phyloP scores from a whole-genome alignment of 2,329 filamentous ascomycete genomes.

The Botrytis byssoidea region DNA sequence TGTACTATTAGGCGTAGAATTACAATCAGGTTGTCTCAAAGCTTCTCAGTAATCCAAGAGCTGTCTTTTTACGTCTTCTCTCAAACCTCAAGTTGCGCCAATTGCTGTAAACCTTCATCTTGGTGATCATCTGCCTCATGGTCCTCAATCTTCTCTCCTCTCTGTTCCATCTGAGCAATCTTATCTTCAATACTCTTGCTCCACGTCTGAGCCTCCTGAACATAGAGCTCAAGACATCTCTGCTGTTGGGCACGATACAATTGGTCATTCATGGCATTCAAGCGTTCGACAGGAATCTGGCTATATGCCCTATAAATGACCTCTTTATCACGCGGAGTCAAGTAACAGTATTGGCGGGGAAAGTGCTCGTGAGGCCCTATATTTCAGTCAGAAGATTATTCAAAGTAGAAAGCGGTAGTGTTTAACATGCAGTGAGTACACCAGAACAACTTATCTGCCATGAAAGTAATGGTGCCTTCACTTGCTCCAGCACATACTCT shows the following conservation, averaged over 20 bases:
- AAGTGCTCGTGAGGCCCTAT: not conserved
- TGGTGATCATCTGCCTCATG: not conserved
- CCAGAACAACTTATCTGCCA: conserved; percentile 1
- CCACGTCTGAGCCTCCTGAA: not conserved
- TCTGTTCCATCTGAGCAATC: not conserved
- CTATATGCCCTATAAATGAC: not conserved
- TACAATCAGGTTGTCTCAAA: not conserved
- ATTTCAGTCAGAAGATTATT: not conserved
- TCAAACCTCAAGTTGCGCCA: not conserved
- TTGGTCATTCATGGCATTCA: not conserved
- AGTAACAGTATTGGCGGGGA: not conserved
- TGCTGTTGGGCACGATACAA: not conserved
- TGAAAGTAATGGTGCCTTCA: not conserved
- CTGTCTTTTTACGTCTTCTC: not conserved
- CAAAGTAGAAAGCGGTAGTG: not conserved
- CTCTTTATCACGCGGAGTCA: not conserved
- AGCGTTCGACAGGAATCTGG: not conserved
- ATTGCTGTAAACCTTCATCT: not conserved
- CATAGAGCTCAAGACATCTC: not conserved
- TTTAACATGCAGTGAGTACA: not conserved
- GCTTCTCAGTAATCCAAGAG: not conserved
- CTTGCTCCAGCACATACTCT: not conserved
- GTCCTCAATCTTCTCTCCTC: not conserved
- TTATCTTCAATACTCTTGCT: not conserved
- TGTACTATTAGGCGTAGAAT: not conserved